Evolutionary conservation across 129 eudicot species (phyloP), one percentile per base, ranked within the genome.

Genomic region (Dittrichia graveolens): DNA sequence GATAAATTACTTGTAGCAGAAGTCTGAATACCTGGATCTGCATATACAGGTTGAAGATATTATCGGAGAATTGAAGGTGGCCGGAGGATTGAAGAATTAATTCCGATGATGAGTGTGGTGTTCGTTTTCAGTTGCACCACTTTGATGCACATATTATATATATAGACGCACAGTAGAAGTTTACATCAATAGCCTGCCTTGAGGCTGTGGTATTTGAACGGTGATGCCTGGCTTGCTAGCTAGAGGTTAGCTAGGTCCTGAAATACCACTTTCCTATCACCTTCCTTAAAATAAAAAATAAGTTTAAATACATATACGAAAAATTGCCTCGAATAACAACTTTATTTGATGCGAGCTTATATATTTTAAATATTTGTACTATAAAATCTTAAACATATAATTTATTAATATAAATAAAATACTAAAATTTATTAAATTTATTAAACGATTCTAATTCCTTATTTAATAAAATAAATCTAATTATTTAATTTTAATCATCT

Each of bases 221-320:
- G 60, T 76, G 61, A 66, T 34, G 31, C 31, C 31, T 14, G 5
- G 12, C 31, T 49, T 38, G 13, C 34, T 37, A 46, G 48, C 67
- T 61, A 61, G 49, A 60, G 69, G 18, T 38, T 59, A 35, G 62
- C 39, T 11, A 8, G 76, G 67, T 58, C 67, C 59, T 42, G 39
- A 52, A 56, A 53, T 53, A 19, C 74, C 42, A 67, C 80, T 57
- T 76, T 67, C 61, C 80, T 76, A 54, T 11, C 77, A 73, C 77
- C 77, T 66, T 43, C 72, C 66, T 55, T 10, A n/a, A n/a, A 41
- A 54, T 14, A 19, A 35, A 19, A 35, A 49, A 37, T n/a, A 4
- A 13, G 2, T 9, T 11, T 34, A 35, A 16, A 48, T 18, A 44
- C 1, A 59, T 24, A 59, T 35, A 37, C 5, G 7, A 24, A 24